Conservation (phyloP, 2,329 filamentous ascomycete species). For the Hypoxylon rubiginosum region DNA sequence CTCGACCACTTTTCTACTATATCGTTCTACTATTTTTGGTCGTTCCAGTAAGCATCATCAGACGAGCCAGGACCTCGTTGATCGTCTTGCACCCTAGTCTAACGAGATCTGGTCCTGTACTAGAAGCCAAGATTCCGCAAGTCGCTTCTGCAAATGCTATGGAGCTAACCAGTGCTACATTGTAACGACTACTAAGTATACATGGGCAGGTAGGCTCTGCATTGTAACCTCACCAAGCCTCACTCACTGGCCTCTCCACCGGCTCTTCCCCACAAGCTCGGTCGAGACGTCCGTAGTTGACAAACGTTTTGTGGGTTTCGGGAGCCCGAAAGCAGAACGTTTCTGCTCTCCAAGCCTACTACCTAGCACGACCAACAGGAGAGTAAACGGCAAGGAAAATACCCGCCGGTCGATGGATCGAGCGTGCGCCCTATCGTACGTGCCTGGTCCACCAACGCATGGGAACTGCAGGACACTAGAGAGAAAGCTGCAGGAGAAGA, state of each 20-base stretch:
- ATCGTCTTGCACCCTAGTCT: constrained; percentile 5
- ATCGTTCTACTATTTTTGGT: neutral
- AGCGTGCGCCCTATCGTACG: constrained; percentile 21
- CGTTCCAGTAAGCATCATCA: neutral
- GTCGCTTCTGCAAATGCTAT: constrained; percentile 17
- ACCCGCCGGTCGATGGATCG: constrained; percentile 10
- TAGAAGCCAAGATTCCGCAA: constrained; percentile 21
- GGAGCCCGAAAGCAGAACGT: constrained; percentile 18
- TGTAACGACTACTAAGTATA: constrained; percentile 10
- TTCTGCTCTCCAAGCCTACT: constrained; percentile 4
- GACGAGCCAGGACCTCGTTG: neutral
- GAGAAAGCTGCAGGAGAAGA: constrained; percentile 16
- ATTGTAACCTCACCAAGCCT: constrained; percentile 34
- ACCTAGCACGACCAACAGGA: constrained; percentile 14
- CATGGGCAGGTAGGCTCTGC: constrained; percentile 26
- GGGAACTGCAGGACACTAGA: constrained; percentile 25
- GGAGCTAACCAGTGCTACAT: neutral
- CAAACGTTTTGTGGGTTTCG: constrained; percentile 17
- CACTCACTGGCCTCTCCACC: constrained; percentile 27
- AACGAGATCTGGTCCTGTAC: constrained; percentile 14
- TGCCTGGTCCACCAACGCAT: constrained; percentile 4
- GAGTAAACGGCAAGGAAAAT: constrained; percentile 1
- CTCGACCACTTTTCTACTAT: neutral
- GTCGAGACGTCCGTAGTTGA: constrained; percentile 26
- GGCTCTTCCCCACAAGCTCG: constrained; percentile 34